These are phyloP conservation scores for Coemansia sp. DNA, from an alignment of 192 early-diverging fungal genomes.

Conservation along the genomic window DNA sequence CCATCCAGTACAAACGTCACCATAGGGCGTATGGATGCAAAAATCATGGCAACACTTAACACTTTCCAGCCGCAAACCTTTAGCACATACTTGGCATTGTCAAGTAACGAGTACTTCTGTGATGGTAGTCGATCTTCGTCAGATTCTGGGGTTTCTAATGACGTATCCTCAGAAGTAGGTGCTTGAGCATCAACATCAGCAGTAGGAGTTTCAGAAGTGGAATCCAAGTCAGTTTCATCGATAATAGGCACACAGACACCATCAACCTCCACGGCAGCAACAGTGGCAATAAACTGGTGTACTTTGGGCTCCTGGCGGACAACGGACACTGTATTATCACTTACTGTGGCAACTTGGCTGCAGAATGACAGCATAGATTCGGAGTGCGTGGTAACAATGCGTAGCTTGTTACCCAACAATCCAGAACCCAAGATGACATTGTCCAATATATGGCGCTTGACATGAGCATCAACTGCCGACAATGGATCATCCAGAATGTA, in stretches of 20 bases:
- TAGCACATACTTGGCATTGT: background rate
- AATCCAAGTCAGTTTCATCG: background rate
- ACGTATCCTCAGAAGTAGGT: background rate
- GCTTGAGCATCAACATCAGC: background rate
- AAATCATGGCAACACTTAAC: background rate
- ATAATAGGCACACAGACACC: background rate
- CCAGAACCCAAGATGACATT: constrained; percentile 22
- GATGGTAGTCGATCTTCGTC: no score
- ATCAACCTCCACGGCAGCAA: background rate
- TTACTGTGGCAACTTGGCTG: background rate
- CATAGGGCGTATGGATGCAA: constrained; percentile 6
- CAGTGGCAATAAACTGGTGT: background rate
- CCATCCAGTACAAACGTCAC: constrained; percentile 29
- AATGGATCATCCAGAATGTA: background rate
- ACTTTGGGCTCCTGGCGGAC: background rate
- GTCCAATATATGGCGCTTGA: constrained; percentile 17
- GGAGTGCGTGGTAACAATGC: background rate
- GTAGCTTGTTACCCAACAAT: constrained; percentile 6
- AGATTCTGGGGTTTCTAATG: background rate
- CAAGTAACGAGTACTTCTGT: background rate
- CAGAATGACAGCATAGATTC: constrained; percentile 9
- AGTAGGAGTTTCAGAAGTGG: background rate
- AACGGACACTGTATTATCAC: background rate
- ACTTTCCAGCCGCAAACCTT: background rate
- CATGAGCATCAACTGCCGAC: constrained; percentile 4